phyloP scores from a whole-genome alignment of 2,329 filamentous ascomycete species.

The Elsinoe fawcettii region DNA sequence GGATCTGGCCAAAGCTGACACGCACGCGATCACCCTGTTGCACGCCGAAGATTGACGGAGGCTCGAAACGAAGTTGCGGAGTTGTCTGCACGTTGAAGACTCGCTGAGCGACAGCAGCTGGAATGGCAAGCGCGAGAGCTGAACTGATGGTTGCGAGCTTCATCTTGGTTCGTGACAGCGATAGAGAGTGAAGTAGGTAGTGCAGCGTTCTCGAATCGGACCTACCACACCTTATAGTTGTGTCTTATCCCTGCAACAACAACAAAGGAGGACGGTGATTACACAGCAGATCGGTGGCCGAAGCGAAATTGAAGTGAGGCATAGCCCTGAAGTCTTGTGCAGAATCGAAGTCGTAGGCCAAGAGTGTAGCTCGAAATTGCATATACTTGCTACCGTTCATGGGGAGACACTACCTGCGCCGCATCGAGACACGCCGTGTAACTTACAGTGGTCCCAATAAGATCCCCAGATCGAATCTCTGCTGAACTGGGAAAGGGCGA shows the following conservation, averaged over 20 bases:
- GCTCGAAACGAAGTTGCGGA: background rate
- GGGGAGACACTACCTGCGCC: background rate
- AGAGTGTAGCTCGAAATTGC: background rate
- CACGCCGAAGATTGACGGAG: background rate
- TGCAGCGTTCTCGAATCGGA: too few species aligned
- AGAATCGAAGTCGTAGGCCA: constrained; percentile 1
- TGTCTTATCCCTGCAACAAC: too few species aligned
- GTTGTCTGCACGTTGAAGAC: background rate
- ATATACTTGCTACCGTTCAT: background rate
- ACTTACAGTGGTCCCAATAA: too few species aligned
- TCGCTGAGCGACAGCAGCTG: background rate
- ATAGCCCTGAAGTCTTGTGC: background rate
- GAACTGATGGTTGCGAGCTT: background rate
- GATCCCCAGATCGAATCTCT: too few species aligned
- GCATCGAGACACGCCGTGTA: background rate
- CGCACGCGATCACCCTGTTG: background rate
- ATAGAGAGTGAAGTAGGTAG: too few species aligned
- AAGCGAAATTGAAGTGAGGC: background rate
- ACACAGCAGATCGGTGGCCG: background rate
- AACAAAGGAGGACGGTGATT: too few species aligned
- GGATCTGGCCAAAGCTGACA: background rate
- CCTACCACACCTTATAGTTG: too few species aligned
- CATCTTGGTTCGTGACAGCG: too few species aligned
- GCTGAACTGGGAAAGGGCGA: too few species aligned
- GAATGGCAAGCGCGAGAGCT: background rate